Conservation (phyloP, 345 rosid genomes). For the Gossypium australe region DNA sequence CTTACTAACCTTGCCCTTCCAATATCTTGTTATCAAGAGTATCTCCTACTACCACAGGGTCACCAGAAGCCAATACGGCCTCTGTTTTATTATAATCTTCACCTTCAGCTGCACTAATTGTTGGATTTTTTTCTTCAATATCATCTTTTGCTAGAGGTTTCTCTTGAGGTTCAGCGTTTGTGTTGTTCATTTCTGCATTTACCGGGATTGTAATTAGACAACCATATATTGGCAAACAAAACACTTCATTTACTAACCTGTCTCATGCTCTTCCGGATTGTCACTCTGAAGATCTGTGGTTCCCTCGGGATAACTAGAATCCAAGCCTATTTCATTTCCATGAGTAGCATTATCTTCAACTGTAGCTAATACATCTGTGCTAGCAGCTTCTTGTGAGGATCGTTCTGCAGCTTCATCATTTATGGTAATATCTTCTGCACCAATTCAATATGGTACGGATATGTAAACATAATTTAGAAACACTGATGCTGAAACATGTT, state of each 20-base stretch:
- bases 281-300: constrained; percentile 9
- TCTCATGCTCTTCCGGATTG: background rate
- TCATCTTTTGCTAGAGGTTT: background rate
- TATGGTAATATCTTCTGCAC: constrained; percentile 22
- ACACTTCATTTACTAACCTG: background rate
- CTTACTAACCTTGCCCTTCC: constrained; percentile 16
- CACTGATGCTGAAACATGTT: background rate
- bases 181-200: constrained; percentile 24
- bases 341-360: constrained; percentile 12
- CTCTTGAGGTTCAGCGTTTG: background rate
- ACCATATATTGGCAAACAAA: background rate
- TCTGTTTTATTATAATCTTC: background rate
- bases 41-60: background rate
- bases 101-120: constrained; percentile 1
- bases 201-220: background rate
- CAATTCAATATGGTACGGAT: constrained; percentile 1
- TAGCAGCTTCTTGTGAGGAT: background rate
- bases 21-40: background rate
- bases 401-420: background rate
- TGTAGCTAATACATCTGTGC: constrained; percentile 5
- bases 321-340: constrained; percentile 18
- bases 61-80: background rate
- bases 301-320: constrained; percentile 10
- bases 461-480: background rate
- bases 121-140: background rate